Conservation (phyloP, 306 rosid genomes). For the Vigna hirtella region DNA sequence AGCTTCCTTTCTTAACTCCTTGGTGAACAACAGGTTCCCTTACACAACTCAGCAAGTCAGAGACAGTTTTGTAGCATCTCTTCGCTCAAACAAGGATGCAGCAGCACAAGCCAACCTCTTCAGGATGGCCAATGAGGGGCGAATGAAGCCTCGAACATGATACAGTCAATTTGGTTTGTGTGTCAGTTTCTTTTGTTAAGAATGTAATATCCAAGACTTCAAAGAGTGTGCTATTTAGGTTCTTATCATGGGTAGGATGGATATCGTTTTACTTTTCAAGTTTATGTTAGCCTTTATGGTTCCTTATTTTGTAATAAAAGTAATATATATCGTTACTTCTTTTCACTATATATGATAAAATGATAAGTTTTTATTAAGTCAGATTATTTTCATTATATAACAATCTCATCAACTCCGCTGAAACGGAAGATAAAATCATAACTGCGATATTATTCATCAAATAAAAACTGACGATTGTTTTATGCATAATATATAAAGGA, state of each 20-base stretch:
- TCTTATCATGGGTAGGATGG: slow-evolving; percentile 44
- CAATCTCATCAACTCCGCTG: background rate
- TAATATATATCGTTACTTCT: slow-evolving; percentile 11
- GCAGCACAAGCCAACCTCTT: slow-evolving; percentile 72
- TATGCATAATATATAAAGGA: slow-evolving; percentile 11
- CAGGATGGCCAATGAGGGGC: slow-evolving; percentile 87
- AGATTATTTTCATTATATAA: slow-evolving; percentile 10
- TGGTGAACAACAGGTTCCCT: slow-evolving; percentile 77
- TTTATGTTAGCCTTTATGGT: slow-evolving; percentile 44
- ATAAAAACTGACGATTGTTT: slow-evolving; percentile 21
- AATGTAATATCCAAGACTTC: slow-evolving; percentile 36
- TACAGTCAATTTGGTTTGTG: slow-evolving; percentile 18
- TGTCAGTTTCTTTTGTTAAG: slow-evolving; percentile 34
- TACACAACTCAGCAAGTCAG: slow-evolving; percentile 79
- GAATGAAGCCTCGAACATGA: slow-evolving; percentile 66
- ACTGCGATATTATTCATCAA: slow-evolving; percentile 15
- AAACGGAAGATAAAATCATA: slow-evolving; percentile 11
- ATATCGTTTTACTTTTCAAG: slow-evolving; percentile 41
- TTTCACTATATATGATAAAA: background rate
- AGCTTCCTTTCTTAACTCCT: slow-evolving; percentile 84
- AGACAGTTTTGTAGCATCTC: slow-evolving; percentile 67
- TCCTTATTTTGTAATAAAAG: slow-evolving; percentile 43
- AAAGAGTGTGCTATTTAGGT: slow-evolving; percentile 51
- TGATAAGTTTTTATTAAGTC: background rate
- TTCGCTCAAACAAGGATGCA: slow-evolving; percentile 75